These are phyloP conservation scores for Botryotinia globosa DNA, from an alignment of 2,329 filamentous ascomycete species.

Conservation along the genomic window DNA sequence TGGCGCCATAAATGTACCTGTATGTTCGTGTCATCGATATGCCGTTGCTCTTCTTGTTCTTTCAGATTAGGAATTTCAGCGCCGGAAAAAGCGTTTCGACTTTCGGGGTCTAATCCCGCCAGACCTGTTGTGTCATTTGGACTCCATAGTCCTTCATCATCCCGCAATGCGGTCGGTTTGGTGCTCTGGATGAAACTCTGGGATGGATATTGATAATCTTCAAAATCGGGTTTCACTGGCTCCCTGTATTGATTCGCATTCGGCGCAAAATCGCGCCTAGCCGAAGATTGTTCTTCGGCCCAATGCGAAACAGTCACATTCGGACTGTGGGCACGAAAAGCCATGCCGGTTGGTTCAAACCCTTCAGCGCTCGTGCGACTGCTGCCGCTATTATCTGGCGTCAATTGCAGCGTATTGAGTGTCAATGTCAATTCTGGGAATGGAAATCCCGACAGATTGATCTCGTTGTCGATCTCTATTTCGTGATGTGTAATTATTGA, in stretches of 20 bases:
- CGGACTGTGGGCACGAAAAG: slow-evolving; percentile 28
- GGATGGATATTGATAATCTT: slow-evolving; percentile 23
- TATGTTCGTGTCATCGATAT: slow-evolving; percentile 35
- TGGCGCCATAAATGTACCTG: slow-evolving; percentile 40
- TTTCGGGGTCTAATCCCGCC: slow-evolving; percentile 35
- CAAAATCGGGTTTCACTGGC: slow-evolving; percentile 1
- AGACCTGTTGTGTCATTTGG: slow-evolving; percentile 30
- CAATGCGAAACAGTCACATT: slow-evolving; percentile 33
- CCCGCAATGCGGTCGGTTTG: slow-evolving; percentile 24
- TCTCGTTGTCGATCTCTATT: slow-evolving; percentile 28
- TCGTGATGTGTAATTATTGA: slow-evolving; percentile 31
- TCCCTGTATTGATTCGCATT: slow-evolving; percentile 22
- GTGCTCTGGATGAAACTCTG: slow-evolving; percentile 13
- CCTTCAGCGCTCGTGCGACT: slow-evolving; percentile 38
- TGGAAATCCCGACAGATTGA: slow-evolving; percentile 24
- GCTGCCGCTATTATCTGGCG: slow-evolving; percentile 38
- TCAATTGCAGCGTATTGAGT: slow-evolving; percentile 31
- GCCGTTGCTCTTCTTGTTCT: slow-evolving; percentile 35
- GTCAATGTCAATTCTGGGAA: slow-evolving; percentile 23
- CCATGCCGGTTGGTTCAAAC: slow-evolving; percentile 31
- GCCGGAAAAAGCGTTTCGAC: slow-evolving; percentile 28
- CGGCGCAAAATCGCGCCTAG: slow-evolving; percentile 19
- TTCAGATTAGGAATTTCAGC: slow-evolving; percentile 35
- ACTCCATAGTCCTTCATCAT: slow-evolving; percentile 34
- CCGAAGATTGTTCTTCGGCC: slow-evolving; percentile 24